Conservation (phyloP, 1,139 yeast genomes). For the Scheffersomyces titani region DNA sequence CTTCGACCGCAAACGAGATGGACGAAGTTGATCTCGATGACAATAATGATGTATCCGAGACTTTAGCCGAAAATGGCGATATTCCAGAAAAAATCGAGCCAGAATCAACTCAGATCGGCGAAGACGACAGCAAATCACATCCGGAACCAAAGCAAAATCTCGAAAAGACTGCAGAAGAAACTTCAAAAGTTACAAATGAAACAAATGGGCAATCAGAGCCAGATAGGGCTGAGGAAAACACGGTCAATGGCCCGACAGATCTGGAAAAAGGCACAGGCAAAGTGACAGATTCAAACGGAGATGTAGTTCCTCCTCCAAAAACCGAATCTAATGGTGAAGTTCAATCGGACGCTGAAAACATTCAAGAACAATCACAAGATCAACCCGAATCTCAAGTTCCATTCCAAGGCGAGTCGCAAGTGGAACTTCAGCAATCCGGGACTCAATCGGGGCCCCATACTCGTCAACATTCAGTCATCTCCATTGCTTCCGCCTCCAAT, state of each 20-base stretch:
- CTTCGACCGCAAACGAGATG: neutral
- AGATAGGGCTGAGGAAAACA: neutral
- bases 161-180: neutral
- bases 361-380: neutral
- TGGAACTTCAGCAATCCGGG: neutral
- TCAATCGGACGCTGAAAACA: constrained; percentile 1
- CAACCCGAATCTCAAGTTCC: neutral
- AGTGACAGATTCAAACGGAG: neutral
- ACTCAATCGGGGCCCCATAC: constrained; percentile 8
- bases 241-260: neutral
- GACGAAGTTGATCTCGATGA: neutral
- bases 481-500: constrained; percentile 17
- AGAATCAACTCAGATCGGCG: neutral
- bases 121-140: neutral
- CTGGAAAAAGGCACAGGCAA: neutral
- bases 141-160: neutral
- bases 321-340: neutral
- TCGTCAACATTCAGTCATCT: constrained; percentile 23
- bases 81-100: neutral
- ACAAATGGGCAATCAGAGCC: neutral
- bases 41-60: neutral
- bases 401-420: neutral
- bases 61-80: neutral
- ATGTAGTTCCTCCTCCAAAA: neutral
- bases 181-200: neutral